These are phyloP conservation scores for Madurella fahalii DNA, from an alignment of 2,329 filamentous ascomycete species.

Conservation along the genomic window DNA sequence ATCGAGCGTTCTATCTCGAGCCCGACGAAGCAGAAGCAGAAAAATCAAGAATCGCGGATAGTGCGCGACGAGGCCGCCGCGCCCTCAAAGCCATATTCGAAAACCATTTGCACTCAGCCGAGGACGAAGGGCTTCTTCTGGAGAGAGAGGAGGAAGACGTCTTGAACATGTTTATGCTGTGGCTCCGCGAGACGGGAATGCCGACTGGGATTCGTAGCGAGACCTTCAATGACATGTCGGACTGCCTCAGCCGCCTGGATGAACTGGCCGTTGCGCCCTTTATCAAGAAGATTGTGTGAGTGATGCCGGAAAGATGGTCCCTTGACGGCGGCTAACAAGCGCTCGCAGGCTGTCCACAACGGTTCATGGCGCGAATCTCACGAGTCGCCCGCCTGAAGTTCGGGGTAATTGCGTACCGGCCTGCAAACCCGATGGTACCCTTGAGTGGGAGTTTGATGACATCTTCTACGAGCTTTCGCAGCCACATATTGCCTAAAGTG, in stretches of 20 bases:
- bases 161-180: conserved; percentile 14
- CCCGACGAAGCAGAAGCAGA: conserved; percentile 1
- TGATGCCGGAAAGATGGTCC: background rate
- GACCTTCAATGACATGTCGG: conserved; percentile 2
- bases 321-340: background rate
- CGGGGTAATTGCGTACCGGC: background rate
- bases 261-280: conserved; percentile 4
- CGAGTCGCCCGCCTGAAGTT: background rate
- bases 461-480: conserved; percentile 8
- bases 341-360: conserved; percentile 1
- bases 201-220: background rate
- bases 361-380: conserved; percentile 2
- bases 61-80: conserved; percentile 5
- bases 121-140: conserved; percentile 13
- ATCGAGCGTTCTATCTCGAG: conserved; percentile 18
- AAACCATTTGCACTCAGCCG: conserved; percentile 7
- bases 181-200: conserved; percentile 13
- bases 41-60: background rate
- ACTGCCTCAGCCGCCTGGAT: conserved; percentile 4
- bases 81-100: conserved; percentile 15
- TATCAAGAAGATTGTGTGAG: conserved; percentile 17
- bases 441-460: conserved; percentile 13
- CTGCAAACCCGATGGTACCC: background rate
- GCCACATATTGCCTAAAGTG: background rate
- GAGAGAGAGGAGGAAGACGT: conserved; percentile 21